These are phyloP conservation scores for Hygrophila difformis DNA, from an alignment of 257 asterid species.

Conservation along the genomic window DNA sequence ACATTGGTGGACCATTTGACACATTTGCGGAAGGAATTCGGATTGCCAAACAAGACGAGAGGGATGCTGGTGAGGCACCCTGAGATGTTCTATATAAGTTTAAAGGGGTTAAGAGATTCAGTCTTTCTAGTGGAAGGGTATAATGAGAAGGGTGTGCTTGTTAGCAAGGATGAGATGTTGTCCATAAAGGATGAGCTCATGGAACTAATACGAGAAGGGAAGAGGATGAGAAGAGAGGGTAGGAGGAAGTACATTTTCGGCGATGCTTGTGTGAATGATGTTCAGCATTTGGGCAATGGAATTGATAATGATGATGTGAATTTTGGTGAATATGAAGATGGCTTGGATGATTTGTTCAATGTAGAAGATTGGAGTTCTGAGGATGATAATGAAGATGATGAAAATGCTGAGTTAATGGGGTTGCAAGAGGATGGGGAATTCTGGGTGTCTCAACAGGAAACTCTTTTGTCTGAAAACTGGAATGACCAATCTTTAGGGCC, in stretches of 20 bases:
- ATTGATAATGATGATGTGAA: conserved; percentile 19
- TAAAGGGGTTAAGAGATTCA: conserved; percentile 79
- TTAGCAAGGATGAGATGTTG: conserved; percentile 48
- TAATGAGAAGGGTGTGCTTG: conserved; percentile 47
- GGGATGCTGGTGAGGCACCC: conserved; percentile 95
- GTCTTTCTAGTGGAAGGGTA: conserved; percentile 87
- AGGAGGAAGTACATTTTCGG: conserved; percentile 23
- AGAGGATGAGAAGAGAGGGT: conserved; percentile 60
- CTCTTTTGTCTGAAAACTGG: too few species aligned
- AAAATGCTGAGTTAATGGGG: conserved; percentile 18
- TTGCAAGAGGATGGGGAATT: conserved; percentile 31
- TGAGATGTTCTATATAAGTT: conserved; percentile 84
- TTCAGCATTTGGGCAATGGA: conserved; percentile 7
- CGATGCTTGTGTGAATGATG: conserved; percentile 5
- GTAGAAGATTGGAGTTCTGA: conserved; percentile 33
- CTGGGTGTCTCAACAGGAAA: conserved; percentile 50
- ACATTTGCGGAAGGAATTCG: conserved; percentile 85
- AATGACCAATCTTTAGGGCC: too few species aligned
- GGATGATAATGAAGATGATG: conserved; percentile 29
- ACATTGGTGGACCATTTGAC: conserved; percentile 94
- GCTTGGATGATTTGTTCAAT: conserved; percentile 68
- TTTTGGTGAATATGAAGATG: conserved; percentile 44
- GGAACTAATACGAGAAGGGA: conserved; percentile 61
- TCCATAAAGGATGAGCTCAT: conserved; percentile 48
- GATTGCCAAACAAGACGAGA: conserved; percentile 73